phyloP scores from a whole-genome alignment of 1,284 basidiomycete species.

The Sporisorium sorghi region DNA sequence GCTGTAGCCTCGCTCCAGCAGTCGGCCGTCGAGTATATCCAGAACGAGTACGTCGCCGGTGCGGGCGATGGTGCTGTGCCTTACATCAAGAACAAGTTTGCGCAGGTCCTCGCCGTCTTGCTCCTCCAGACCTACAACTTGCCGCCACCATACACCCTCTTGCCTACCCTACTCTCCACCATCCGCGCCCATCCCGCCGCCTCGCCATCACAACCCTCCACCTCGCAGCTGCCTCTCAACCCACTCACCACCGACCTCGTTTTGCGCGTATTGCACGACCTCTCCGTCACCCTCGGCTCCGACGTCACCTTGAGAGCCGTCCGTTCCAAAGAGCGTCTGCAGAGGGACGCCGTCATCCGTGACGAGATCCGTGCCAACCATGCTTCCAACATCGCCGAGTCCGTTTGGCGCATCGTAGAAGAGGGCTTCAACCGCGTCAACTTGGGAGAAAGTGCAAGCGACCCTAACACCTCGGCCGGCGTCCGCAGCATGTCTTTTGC shows the following conservation, averaged over 20 bases:
- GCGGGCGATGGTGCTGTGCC: slow-evolving; percentile 56
- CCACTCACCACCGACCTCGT: slow-evolving; percentile 82
- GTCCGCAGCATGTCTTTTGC: slow-evolving; percentile 73
- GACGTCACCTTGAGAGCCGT: slow-evolving; percentile 66
- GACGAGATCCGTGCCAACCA: slow-evolving; percentile 71
- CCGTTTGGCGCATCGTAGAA: slow-evolving; percentile 84
- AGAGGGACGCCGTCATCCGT: slow-evolving; percentile 65
- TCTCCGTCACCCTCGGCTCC: slow-evolving; percentile 66
- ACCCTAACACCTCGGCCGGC: slow-evolving; percentile 37
- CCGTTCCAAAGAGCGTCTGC: slow-evolving; percentile 62
- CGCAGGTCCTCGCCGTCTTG: slow-evolving; percentile 93
- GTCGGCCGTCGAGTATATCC: slow-evolving; percentile 60
- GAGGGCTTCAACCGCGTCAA: slow-evolving; percentile 73
- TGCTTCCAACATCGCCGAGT: slow-evolving; percentile 86
- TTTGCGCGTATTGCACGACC: slow-evolving; percentile 65
- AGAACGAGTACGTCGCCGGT: slow-evolving; percentile 62
- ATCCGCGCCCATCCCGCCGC: slow-evolving; percentile 70
- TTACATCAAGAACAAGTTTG: slow-evolving; percentile 92
- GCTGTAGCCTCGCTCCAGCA: slow-evolving; percentile 65
- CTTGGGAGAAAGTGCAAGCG: slow-evolving; percentile 27
- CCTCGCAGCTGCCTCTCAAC: slow-evolving; percentile 80
- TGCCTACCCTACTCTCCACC: slow-evolving; percentile 70
- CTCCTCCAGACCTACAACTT: slow-evolving; percentile 90
- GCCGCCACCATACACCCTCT: slow-evolving; percentile 82
- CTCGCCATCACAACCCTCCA: slow-evolving; percentile 75